phyloP scores from a whole-genome alignment of 2,329 filamentous ascomycete species.

The Graphiopsis chlorocephala region DNA sequence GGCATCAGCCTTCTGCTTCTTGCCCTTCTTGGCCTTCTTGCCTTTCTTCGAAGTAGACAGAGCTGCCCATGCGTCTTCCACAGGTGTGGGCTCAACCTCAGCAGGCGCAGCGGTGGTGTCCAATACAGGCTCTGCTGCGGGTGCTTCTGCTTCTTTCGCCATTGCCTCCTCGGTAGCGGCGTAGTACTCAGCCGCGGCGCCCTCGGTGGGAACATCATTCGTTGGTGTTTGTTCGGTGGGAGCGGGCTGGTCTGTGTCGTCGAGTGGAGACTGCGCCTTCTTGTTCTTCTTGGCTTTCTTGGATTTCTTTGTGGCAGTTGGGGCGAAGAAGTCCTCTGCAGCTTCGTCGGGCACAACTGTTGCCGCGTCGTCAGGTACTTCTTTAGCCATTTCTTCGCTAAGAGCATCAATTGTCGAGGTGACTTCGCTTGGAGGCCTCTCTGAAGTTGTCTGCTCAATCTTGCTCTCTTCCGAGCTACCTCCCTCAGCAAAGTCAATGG shows the following conservation, averaged over 20 bases:
- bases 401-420: not conserved
- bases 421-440: not conserved
- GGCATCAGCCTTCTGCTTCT: conserved; percentile 22
- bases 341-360: conserved; percentile 13
- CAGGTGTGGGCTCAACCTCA: not conserved
- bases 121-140: not conserved
- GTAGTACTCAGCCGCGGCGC: conserved; percentile 16
- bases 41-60: conserved; percentile 27
- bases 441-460: not conserved
- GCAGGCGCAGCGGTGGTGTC: not conserved
- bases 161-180: not conserved
- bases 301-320: conserved; percentile 22
- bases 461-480: not conserved
- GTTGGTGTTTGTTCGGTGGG: not conserved
- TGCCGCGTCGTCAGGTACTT: conserved; percentile 2
- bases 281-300: conserved; percentile 30
- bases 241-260: conserved; percentile 8
- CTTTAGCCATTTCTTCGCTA: not conserved
- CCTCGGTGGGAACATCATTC: not conserved
- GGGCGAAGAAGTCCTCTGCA: conserved; percentile 4
- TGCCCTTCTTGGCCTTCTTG: conserved; percentile 29
- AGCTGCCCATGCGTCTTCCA: conserved; percentile 20
- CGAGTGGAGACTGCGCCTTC: conserved; percentile 17
- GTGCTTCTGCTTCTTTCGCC: not conserved
- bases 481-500: conserved; percentile 8